These are phyloP conservation scores for Teratosphaeria pseudoeucalypti DNA, from an alignment of 2,329 filamentous ascomycete genomes.

Conservation along the genomic window DNA sequence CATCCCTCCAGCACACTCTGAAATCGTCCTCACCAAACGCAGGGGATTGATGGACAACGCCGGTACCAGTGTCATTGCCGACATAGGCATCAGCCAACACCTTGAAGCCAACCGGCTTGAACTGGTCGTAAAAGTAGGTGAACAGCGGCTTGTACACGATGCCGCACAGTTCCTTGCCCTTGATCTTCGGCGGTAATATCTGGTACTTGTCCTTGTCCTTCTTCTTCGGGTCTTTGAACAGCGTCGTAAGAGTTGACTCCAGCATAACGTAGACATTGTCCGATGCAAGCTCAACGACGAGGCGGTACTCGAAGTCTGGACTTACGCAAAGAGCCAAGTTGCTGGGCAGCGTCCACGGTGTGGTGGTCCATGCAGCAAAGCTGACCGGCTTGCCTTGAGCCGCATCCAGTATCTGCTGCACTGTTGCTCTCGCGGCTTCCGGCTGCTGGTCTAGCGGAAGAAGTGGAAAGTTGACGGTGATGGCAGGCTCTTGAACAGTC, in stretches of 20 bases:
- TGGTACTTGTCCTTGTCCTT: conserved; percentile 70
- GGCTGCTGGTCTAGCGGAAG: conserved; percentile 30
- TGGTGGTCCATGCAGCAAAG: conserved; percentile 82
- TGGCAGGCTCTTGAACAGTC: conserved; percentile 79
- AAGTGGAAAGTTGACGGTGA: conserved; percentile 81
- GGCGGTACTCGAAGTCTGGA: conserved; percentile 76
- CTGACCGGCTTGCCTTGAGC: conserved; percentile 51
- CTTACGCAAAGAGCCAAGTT: conserved; percentile 69
- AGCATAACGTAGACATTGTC: conserved; percentile 78
- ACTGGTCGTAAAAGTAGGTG: conserved; percentile 79
- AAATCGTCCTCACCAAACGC: conserved; percentile 97
- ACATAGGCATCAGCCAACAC: conserved; percentile 80
- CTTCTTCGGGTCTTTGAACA: conserved; percentile 95
- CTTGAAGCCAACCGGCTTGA: conserved; percentile 73
- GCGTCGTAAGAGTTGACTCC: conserved; percentile 66
- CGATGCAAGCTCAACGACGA: conserved; percentile 72
- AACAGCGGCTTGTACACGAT: conserved; percentile 88
- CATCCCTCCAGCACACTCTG: conserved; percentile 63
- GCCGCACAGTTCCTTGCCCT: conserved; percentile 73
- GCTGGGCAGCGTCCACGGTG: conserved; percentile 76
- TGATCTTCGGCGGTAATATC: conserved; percentile 60
- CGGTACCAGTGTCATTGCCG: conserved; percentile 79
- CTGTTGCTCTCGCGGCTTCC: conserved; percentile 16
- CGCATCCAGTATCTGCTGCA: conserved; percentile 21
- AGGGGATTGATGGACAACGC: conserved; percentile 87